These are phyloP conservation scores for Fraxinus excelsior DNA, from an alignment of 257 asterid species.

Conservation along the genomic window DNA sequence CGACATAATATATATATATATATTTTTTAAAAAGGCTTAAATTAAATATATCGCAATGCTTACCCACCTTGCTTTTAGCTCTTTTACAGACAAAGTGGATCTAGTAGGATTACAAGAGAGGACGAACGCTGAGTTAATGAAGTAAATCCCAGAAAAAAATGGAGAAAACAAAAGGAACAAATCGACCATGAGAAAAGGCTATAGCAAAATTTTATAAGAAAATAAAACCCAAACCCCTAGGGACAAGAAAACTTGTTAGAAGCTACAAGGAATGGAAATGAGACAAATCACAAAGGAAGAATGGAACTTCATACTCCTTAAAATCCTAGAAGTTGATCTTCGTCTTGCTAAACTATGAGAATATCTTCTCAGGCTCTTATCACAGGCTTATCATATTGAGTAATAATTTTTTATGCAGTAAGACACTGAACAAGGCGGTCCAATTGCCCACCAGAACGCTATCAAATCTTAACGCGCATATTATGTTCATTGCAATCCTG, in stretches of 20 bases:
- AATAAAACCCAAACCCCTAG: neutral
- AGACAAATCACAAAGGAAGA: neutral
- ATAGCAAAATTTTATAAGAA: neutral
- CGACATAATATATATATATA: neutral
- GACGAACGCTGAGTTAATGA: neutral
- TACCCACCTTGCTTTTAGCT: neutral
- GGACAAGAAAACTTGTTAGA: neutral
- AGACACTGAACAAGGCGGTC: neutral
- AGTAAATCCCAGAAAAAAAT: neutral
- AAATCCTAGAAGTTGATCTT: neutral
- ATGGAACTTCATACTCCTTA: neutral
- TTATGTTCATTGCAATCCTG: neutral
- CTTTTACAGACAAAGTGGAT: neutral
- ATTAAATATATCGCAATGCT: neutral
- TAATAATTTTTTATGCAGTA: neutral
- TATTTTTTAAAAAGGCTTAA: neutral
- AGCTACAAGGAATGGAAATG: neutral
- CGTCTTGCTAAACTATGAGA: neutral
- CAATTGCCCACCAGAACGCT: neutral
- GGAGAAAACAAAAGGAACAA: neutral
- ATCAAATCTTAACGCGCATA: neutral
- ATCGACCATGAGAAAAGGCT: neutral
- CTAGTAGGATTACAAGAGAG: conserved; percentile 1
- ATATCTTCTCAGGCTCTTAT: neutral
- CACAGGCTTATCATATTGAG: neutral